Conservation (phyloP, 1,139 yeast genomes). For the Trichomonascaceae sp. region DNA sequence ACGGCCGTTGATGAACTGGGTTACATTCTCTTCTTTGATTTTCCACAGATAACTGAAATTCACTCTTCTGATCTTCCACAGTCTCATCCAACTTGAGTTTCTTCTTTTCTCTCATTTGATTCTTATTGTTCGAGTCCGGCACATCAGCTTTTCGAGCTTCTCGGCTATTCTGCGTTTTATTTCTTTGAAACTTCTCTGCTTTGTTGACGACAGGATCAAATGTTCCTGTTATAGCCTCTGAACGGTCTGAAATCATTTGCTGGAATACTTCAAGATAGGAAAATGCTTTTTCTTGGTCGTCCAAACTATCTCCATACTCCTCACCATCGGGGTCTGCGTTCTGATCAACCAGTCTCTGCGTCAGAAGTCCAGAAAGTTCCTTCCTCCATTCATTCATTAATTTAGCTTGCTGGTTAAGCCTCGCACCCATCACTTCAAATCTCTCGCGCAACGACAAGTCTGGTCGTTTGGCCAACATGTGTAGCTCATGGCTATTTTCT, state of each 20-base stretch:
- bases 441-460: constrained; percentile 20
- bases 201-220: constrained; percentile 17
- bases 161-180: constrained; percentile 7
- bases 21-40: constrained; percentile 11
- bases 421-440: constrained; percentile 23
- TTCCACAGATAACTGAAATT: constrained; percentile 16
- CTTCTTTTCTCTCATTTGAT: constrained; percentile 3
- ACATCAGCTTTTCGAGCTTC: neutral
- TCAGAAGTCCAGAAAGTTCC: constrained; percentile 42
- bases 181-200: constrained; percentile 8
- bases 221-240: constrained; percentile 37
- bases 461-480: constrained; percentile 11
- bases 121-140: constrained; percentile 7
- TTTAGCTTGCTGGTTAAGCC: constrained; percentile 53
- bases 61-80: constrained; percentile 9
- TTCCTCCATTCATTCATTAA: constrained; percentile 51
- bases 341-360: constrained; percentile 41
- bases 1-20: constrained; percentile 10
- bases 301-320: constrained; percentile 69
- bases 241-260: constrained; percentile 52
- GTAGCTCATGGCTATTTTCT: neutral
- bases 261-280: constrained; percentile 59
- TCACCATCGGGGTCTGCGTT: constrained; percentile 57
- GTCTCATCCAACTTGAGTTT: neutral
- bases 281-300: constrained; percentile 66